Percentiles rank a stretch among this genome's conserved stretches.
Conservation (phyloP, 495 filamentous ascomycete species). For the Rusavskia elegans region DNA sequence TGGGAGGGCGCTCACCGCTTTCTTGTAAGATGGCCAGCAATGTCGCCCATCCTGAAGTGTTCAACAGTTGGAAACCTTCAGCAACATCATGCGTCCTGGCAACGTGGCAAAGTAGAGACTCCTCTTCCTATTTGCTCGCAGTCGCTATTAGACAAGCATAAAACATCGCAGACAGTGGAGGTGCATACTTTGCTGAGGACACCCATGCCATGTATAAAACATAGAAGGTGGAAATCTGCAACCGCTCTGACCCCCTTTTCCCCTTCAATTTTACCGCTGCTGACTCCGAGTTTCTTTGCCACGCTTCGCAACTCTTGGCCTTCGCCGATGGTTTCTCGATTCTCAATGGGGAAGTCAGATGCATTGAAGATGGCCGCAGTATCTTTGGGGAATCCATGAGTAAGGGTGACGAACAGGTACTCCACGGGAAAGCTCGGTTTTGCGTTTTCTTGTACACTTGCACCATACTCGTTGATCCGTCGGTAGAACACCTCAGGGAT, state of each 20-base stretch:
- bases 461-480: slow-evolving; percentile 89
- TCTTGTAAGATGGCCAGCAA: slow-evolving; percentile 82
- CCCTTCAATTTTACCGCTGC: slow-evolving; percentile 31
- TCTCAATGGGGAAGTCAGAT: slow-evolving; percentile 70
- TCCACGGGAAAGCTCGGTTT: slow-evolving; percentile 94
- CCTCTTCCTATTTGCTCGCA: slow-evolving; percentile 53
- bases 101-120: slow-evolving; percentile 68
- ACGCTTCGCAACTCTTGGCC: slow-evolving; percentile 57
- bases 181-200: slow-evolving; percentile 64
- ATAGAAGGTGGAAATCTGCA: slow-evolving; percentile 87
- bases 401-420: slow-evolving; percentile 88
- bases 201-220: slow-evolving; percentile 65
- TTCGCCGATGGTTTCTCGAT: slow-evolving; percentile 70
- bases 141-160: not conserved
- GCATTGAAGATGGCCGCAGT: slow-evolving; percentile 57
- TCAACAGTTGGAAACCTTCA: slow-evolving; percentile 64
- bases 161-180: too few species aligned
- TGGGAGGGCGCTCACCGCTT: slow-evolving; percentile 86
- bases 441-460: slow-evolving; percentile 90
- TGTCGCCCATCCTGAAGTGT: slow-evolving; percentile 81
- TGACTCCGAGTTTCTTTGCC: slow-evolving; percentile 42
- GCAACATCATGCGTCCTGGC: slow-evolving; percentile 62
- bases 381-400: slow-evolving; percentile 83
- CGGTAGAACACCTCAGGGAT: slow-evolving; percentile 97
- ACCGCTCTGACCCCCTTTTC: slow-evolving; percentile 49